Evolutionary conservation across 2,329 filamentous ascomycete genomes (phyloP), one percentile per base, ranked within the genome.

Genomic region (Byssochlamys sp.): DNA sequence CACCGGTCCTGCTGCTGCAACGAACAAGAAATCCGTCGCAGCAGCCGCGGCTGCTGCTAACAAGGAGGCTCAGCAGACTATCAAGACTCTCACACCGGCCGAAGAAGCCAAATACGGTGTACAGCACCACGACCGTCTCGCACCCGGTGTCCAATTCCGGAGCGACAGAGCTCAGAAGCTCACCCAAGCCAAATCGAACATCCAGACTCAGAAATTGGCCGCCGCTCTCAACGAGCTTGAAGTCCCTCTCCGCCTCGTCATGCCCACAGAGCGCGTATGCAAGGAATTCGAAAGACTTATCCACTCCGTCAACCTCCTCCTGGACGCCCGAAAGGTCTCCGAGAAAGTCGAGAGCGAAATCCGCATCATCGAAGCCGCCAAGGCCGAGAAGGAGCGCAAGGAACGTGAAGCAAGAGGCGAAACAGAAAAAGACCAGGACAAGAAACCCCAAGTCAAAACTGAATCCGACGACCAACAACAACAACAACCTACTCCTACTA

Each of bases 111-210:
- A 87, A 33, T 97, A 92, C 68, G 94, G 92, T 61, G 88, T 99
- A 9, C 84, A 87, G 6, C 85, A 89, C 63, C 88, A 92, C 62
- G 92, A 97, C 57, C 88, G 92, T 28, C 81, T 96, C 45, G 85
- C 87, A 1, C 88, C 87, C 7, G 92, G 94, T 5, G 89, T 96
- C 35, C 87, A 89, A 12, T 97, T 97, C 80, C 89, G 92, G 11
- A 90, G 90, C 62, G 77, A 79, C 61, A 76, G 75, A 60, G 75
- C 77, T 53, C 74, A 76, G 57, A 77, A 78, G 59, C 71, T 79
- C 55, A 77, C 76, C 2, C 76, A 78, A 60, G 77, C 77, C 31
- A 79, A 79, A 63, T 78, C 76, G 29, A 78, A 78, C 59, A 75
- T 78, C 1, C 77, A 79, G 60, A 76, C 77, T 0, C 74, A 75